Percentiles rank a stretch among this genome's conserved stretches.
Conservation (phyloP, 352 stramenopile genomes). For the Pythium aristosporum region DNA sequence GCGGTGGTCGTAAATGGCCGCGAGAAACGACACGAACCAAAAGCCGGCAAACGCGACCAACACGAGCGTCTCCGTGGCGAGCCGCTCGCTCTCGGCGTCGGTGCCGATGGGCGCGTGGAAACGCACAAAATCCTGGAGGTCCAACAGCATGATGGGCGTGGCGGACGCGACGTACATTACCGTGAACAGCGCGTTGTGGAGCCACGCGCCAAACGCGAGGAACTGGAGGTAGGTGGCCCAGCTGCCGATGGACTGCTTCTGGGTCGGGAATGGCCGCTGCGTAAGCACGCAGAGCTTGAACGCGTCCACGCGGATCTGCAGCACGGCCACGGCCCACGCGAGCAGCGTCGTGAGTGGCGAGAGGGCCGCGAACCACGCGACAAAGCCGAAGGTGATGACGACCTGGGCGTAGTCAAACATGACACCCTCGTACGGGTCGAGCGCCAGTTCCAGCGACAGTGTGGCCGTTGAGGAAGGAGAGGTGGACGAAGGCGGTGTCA, state of each 20-base stretch:
- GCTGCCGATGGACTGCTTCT: constrained; percentile 52
- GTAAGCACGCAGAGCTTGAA: constrained; percentile 58
- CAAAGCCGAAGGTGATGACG: constrained; percentile 55
- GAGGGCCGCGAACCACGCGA: constrained; percentile 66
- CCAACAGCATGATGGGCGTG: not conserved
- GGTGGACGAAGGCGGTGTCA: constrained; percentile 7
- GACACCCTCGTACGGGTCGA: constrained; percentile 64
- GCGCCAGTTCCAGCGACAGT: constrained; percentile 35
- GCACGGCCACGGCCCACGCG: constrained; percentile 45
- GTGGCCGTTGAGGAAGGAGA: not conserved
- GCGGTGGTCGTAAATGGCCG: constrained; percentile 33
- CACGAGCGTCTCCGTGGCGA: constrained; percentile 32
- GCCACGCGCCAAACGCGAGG: constrained; percentile 43
- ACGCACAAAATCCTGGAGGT: constrained; percentile 29
- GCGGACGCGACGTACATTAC: constrained; percentile 30
- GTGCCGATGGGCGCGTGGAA: not conserved
- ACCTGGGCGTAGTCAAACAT: constrained; percentile 80
- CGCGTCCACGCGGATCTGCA: constrained; percentile 68
- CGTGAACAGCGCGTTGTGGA: constrained; percentile 50
- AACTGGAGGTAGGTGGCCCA: constrained; percentile 62
- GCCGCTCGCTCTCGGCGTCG: constrained; percentile 3
- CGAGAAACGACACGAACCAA: constrained; percentile 29
- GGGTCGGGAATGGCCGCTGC: constrained; percentile 60
- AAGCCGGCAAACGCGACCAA: constrained; percentile 46
- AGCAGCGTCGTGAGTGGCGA: constrained; percentile 37